Evolutionary conservation across 164 flowering plant species (phyloP).

Genomic region (Taxillus chinensis): DNA sequence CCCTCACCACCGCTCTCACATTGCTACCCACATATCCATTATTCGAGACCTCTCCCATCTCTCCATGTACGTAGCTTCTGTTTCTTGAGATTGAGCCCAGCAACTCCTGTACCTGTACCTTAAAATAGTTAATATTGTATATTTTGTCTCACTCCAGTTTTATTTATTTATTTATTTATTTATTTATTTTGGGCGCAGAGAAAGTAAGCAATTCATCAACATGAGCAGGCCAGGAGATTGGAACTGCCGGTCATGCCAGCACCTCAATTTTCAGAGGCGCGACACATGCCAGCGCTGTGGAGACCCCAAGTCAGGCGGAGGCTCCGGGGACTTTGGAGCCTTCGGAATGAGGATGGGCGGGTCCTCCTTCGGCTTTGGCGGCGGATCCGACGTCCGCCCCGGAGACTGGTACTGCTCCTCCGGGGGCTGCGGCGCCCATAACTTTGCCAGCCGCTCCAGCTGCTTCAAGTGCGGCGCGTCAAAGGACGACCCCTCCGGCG

Average conservation of each 20-base stretch:
- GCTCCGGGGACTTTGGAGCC: constrained; percentile 35
- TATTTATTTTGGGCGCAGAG: too few species aligned
- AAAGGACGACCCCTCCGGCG: constrained; percentile 52
- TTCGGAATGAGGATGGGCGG: constrained; percentile 34
- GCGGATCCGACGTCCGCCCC: constrained; percentile 89
- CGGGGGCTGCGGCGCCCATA: constrained; percentile 83
- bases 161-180: not conserved
- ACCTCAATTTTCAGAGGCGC: constrained; percentile 73
- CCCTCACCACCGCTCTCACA: not conserved
- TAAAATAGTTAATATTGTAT: too few species aligned
- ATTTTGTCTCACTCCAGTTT: not conserved
- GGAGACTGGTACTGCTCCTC: constrained; percentile 95
- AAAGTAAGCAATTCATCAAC: not conserved
- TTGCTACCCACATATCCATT: constrained; percentile 1
- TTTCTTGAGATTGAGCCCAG: not conserved
- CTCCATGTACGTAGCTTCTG: not conserved
- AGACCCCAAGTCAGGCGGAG: constrained; percentile 29
- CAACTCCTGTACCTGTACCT: too few species aligned
- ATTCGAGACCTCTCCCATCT: not conserved
- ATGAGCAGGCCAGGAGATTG: constrained; percentile 90
- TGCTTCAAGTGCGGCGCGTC: constrained; percentile 96
- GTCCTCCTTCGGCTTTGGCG: constrained; percentile 38
- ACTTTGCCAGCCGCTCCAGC: constrained; percentile 93
- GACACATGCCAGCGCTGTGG: constrained; percentile 77
- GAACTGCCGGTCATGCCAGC: constrained; percentile 89